These are phyloP conservation scores for Cordia subcordata DNA, from an alignment of 257 asterid species.

Conservation along the genomic window DNA sequence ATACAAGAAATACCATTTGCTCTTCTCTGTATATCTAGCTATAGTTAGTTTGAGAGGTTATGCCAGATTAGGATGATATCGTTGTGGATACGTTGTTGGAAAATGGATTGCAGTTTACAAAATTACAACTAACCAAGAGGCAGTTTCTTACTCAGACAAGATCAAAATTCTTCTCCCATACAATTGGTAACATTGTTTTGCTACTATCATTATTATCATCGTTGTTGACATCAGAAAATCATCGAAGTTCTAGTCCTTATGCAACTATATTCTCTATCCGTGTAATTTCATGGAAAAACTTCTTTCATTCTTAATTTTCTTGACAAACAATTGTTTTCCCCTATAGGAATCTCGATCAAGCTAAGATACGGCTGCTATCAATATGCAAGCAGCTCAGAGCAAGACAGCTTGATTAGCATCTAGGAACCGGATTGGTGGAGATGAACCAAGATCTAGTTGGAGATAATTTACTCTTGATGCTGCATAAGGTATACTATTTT, in stretches of 20 bases:
- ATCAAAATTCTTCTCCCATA: too few species aligned
- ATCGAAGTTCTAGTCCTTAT: not conserved
- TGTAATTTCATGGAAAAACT: not conserved
- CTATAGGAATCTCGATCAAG: slow-evolving; percentile 62
- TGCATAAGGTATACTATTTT: slow-evolving; percentile 28
- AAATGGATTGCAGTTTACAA: too few species aligned
- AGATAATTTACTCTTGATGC: slow-evolving; percentile 33
- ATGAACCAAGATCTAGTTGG: slow-evolving; percentile 38
- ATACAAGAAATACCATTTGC: too few species aligned
- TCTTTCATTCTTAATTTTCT: not conserved
- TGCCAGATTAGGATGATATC: too few species aligned
- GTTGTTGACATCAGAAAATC: too few species aligned
- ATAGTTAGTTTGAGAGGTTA: too few species aligned
- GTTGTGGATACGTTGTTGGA: too few species aligned
- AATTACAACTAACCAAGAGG: too few species aligned
- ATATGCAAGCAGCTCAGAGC: slow-evolving; percentile 25
- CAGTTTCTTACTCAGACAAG: too few species aligned
- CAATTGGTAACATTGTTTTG: too few species aligned
- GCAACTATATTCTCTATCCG: not conserved
- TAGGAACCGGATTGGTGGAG: slow-evolving; percentile 34
- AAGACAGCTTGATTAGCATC: slow-evolving; percentile 23
- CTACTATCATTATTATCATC: too few species aligned
- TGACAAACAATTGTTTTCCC: not conserved
- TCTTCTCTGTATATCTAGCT: too few species aligned
- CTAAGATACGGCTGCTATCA: slow-evolving; percentile 45